Evolutionary conservation across 768 basidiomycete species (phyloP).

Genomic region (Serpula lacrymans): DNA sequence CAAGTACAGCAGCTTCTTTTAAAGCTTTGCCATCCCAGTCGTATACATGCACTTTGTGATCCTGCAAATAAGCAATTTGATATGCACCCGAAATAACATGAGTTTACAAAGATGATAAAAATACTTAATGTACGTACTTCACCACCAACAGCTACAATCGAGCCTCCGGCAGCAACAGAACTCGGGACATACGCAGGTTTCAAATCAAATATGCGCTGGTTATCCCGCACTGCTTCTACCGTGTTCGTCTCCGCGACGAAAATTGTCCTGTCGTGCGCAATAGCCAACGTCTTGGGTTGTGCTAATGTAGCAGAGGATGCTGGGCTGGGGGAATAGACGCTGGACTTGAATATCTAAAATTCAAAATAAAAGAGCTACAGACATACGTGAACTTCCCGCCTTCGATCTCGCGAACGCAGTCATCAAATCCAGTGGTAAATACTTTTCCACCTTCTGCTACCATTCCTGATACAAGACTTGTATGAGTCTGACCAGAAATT

Average conservation of each 20-base stretch:
- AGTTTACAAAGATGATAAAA: constrained; percentile 1
- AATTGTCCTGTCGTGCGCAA: constrained; percentile 55
- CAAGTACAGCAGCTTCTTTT: constrained; percentile 52
- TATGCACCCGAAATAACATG: background rate
- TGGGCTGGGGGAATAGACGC: constrained; percentile 42
- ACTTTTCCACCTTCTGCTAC: constrained; percentile 48
- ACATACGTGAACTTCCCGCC: constrained; percentile 49
- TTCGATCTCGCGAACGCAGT: constrained; percentile 67
- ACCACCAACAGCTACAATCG: constrained; percentile 66
- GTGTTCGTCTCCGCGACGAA: constrained; percentile 54
- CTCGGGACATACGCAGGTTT: constrained; percentile 51
- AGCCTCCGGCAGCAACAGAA: constrained; percentile 50
- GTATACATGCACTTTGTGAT: constrained; percentile 71
- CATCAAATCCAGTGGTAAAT: constrained; percentile 79
- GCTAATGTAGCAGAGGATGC: constrained; percentile 49
- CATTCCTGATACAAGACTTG: constrained; percentile 65
- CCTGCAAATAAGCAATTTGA: constrained; percentile 41
- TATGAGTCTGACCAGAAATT: constrained; percentile 66
- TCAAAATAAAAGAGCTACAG: constrained; percentile 6
- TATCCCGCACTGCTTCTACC: constrained; percentile 66
- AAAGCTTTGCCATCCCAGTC: constrained; percentile 67
- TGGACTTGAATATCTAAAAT: background rate
- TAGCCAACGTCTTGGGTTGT: constrained; percentile 68
- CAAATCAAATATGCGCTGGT: constrained; percentile 62
- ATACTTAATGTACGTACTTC: constrained; percentile 48